phyloP scores from a whole-genome alignment of 805 yeast species.

The Myxozyma udenii region DNA sequence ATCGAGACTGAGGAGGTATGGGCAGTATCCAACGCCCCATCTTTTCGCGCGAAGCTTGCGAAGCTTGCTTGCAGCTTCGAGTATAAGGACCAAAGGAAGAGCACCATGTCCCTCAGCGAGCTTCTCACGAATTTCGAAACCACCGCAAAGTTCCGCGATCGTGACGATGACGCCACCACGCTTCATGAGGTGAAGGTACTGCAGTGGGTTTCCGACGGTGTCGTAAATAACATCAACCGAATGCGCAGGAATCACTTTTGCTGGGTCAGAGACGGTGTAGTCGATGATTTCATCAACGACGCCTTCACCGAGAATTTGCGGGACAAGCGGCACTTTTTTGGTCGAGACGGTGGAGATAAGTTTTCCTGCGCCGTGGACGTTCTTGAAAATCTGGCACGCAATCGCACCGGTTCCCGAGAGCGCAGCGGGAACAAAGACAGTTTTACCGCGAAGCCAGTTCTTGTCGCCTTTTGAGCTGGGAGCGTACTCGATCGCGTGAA shows the following conservation, averaged over 20 bases:
- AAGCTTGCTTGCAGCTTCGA: background rate
- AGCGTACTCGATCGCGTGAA: background rate
- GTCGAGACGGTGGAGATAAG: slow-evolving; percentile 31
- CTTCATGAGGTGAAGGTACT: slow-evolving; percentile 19
- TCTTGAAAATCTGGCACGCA: slow-evolving; percentile 28
- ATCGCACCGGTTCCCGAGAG: slow-evolving; percentile 24
- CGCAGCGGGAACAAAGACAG: slow-evolving; percentile 30
- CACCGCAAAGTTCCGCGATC: no score
- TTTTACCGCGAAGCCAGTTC: slow-evolving; percentile 17
- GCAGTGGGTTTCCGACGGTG: slow-evolving; percentile 21
- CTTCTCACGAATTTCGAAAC: background rate
- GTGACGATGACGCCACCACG: slow-evolving; percentile 23
- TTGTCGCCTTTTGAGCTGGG: background rate
- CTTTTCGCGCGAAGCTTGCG: background rate
- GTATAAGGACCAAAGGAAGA: background rate
- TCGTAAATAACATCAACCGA: slow-evolving; percentile 29
- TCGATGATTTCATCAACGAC: slow-evolving; percentile 29
- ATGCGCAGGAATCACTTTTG: slow-evolving; percentile 15
- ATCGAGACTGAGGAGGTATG: background rate
- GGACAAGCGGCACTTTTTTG: slow-evolving; percentile 20
- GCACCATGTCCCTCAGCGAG: background rate
- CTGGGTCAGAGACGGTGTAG: slow-evolving; percentile 27
- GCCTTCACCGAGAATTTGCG: slow-evolving; percentile 26
- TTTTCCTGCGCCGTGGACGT: slow-evolving; percentile 27
- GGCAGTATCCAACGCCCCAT: background rate